A percentile compares a stretch with the other conserved stretches of the same genome.
Conservation (phyloP, 345 rosid genomes). For the Combretum micranthum region DNA sequence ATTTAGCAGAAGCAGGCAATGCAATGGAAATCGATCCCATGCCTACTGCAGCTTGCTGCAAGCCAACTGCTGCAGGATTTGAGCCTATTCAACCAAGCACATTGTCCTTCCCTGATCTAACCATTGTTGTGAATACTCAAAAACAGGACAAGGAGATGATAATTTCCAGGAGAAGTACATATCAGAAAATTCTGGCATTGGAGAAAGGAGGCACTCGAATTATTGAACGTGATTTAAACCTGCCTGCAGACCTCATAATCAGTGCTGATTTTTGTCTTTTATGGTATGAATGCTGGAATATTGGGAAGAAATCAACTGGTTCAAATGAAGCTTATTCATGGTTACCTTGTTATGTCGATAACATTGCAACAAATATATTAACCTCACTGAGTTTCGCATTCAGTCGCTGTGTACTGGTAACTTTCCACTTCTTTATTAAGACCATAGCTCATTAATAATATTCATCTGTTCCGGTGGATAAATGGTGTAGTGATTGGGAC, state of each 20-base stretch:
- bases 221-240: conserved; percentile 76
- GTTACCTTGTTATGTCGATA: conserved; percentile 5
- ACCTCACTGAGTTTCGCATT: conserved; percentile 72
- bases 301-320: conserved; percentile 45
- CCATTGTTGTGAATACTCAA: conserved; percentile 71
- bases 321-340: conserved; percentile 6
- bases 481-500: no score
- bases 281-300: conserved; percentile 70
- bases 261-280: conserved; percentile 64
- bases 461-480: neutral
- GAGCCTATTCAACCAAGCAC: conserved; percentile 25
- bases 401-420: conserved; percentile 83
- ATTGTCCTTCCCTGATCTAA: conserved; percentile 27
- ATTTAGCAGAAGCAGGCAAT: conserved; percentile 24
- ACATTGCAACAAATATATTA: conserved; percentile 73
- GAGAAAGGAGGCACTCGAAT: conserved; percentile 84
- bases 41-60: conserved; percentile 21
- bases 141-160: conserved; percentile 73
- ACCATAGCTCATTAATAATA: conserved; percentile 1
- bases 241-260: conserved; percentile 73
- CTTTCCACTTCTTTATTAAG: neutral
- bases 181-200: conserved; percentile 71
- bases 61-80: conserved; percentile 25
- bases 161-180: conserved; percentile 74
- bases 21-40: neutral